phyloP scores from a whole-genome alignment of 345 rosid genomes.

The Salix udensis region DNA sequence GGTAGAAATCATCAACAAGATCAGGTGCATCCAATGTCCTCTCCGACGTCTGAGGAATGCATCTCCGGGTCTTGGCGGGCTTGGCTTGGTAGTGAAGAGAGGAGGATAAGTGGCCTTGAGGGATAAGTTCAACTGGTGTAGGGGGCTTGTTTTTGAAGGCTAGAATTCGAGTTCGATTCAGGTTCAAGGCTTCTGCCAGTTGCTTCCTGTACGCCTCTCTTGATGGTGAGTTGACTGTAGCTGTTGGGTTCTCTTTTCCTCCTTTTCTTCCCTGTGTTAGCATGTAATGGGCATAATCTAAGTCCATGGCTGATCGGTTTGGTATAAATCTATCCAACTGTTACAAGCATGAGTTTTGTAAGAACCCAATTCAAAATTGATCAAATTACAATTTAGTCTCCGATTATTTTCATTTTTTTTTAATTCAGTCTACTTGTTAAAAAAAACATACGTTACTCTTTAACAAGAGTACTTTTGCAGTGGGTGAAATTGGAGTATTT shows the following conservation, averaged over 20 bases:
- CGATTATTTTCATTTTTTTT: too few relatives aligned
- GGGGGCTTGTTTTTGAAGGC: slow-evolving; percentile 74
- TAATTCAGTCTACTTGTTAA: too few relatives aligned
- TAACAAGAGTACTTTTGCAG: too few relatives aligned
- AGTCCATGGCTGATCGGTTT: slow-evolving; percentile 17
- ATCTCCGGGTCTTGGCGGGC: background rate
- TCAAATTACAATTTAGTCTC: too few relatives aligned
- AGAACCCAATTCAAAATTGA: too few relatives aligned
- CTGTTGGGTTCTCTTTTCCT: slow-evolving; percentile 36
- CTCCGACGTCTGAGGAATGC: slow-evolving; percentile 19
- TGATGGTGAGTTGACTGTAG: slow-evolving; percentile 42
- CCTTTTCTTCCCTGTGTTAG: slow-evolving; percentile 37
- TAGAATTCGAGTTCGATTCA: slow-evolving; percentile 60
- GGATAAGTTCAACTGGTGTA: slow-evolving; percentile 22
- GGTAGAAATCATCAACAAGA: slow-evolving; percentile 11
- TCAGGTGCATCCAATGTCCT: slow-evolving; percentile 17
- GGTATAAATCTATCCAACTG: slow-evolving; percentile 19
- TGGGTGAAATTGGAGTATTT: too few relatives aligned
- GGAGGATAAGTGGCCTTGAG: background rate
- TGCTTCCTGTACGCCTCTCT: slow-evolving; percentile 59
- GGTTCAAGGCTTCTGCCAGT: slow-evolving; percentile 55
- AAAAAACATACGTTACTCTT: too few relatives aligned
- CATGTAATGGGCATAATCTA: slow-evolving; percentile 21
- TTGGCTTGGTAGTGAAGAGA: background rate
- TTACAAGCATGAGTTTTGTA: background rate